Evolutionary conservation across 2,329 filamentous ascomycete species (phyloP).

Genomic region (Monilinia vaccinii-corymbosi): DNA sequence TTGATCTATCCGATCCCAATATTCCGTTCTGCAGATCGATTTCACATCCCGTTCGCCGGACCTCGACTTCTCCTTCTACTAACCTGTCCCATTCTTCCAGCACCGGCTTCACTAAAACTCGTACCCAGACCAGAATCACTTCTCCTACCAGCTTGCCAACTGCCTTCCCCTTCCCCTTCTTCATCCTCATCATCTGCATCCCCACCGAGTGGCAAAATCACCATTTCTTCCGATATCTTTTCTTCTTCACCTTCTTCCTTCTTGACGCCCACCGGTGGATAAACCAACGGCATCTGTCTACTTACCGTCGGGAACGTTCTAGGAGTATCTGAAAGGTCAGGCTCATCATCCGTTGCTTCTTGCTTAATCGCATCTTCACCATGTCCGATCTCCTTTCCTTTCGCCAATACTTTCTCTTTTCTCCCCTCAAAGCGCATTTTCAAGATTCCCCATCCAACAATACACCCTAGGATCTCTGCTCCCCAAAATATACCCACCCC

Average conservation of each 20-base stretch:
- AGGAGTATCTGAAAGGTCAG: constrained; percentile 35
- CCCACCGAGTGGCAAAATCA: constrained; percentile 27
- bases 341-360: constrained; percentile 23
- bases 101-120: constrained; percentile 38
- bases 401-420: constrained; percentile 20
- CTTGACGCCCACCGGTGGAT: constrained; percentile 28
- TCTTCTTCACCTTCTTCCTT: constrained; percentile 26
- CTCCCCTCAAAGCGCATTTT: constrained; percentile 12
- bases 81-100: constrained; percentile 12
- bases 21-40: neutral
- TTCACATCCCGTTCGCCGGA: neutral
- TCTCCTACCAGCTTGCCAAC: constrained; percentile 23
- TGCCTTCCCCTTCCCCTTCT: constrained; percentile 33
- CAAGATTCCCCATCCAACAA: constrained; percentile 52
- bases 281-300: constrained; percentile 35
- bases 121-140: constrained; percentile 46
- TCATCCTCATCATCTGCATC: constrained; percentile 43
- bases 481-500: constrained; percentile 70
- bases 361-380: constrained; percentile 5
- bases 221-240: constrained; percentile 19
- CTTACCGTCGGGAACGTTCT: constrained; percentile 37
- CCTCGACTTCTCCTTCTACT: constrained; percentile 21
- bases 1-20: neutral
- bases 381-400: constrained; percentile 15
- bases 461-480: constrained; percentile 60